A percentile compares a stretch with the other conserved stretches of the same genome.
These are phyloP conservation scores for Amphicarpaea edgeworthii DNA, from an alignment of 306 rosid genomes.

Conservation along the genomic window DNA sequence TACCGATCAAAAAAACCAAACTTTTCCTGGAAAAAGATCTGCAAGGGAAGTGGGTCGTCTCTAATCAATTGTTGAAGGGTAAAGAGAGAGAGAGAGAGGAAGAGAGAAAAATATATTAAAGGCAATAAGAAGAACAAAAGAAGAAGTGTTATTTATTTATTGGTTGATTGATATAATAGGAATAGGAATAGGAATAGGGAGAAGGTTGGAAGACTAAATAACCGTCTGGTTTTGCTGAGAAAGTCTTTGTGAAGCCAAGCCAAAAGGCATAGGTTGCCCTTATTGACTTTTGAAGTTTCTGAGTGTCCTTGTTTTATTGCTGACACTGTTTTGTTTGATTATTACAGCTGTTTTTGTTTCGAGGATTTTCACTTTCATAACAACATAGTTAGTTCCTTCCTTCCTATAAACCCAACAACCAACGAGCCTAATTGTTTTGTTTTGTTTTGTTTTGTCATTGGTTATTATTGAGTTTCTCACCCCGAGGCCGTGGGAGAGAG, in stretches of 20 bases:
- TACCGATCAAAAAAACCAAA: conserved; percentile 56
- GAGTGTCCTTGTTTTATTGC: conserved; percentile 44
- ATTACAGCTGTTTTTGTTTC: conserved; percentile 53
- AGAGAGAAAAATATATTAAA: conserved; percentile 4
- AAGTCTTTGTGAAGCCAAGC: conserved; percentile 49
- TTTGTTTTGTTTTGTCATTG: background rate
- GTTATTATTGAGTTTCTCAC: conserved; percentile 33
- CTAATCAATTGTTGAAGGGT: conserved; percentile 15
- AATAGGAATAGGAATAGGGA: background rate
- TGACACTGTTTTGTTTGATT: conserved; percentile 53
- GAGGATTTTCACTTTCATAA: conserved; percentile 24
- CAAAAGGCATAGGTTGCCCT: conserved; percentile 57
- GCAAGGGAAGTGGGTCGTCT: conserved; percentile 41
- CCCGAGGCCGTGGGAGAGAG: conserved; percentile 4
- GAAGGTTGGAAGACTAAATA: conserved; percentile 39
- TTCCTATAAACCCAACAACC: conserved; percentile 22
- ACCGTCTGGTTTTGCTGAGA: conserved; percentile 35
- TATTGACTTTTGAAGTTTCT: conserved; percentile 64
- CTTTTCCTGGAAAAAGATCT: conserved; percentile 54
- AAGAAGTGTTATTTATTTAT: background rate
- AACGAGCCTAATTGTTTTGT: background rate
- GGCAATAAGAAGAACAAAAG: background rate
- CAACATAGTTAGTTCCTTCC: conserved; percentile 11
- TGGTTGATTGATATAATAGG: background rate
- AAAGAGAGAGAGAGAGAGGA: conserved; percentile 24